These are phyloP conservation scores for Ceratonia siliqua DNA, from an alignment of 306 rosid species.

Conservation along the genomic window DNA sequence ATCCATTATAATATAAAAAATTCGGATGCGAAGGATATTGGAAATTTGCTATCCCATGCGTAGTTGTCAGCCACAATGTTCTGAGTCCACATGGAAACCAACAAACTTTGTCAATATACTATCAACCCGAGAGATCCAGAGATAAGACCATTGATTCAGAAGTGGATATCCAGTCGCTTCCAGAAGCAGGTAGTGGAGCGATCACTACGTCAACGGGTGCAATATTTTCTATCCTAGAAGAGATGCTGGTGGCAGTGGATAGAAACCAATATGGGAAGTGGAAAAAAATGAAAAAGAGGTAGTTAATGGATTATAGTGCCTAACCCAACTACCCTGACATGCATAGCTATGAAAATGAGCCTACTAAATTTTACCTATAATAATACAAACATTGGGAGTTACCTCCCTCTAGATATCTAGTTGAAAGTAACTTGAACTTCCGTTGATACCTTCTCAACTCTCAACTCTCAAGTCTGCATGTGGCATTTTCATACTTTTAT, in stretches of 20 bases:
- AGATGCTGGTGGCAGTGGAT: background rate
- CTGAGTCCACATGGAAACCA: conserved; percentile 27
- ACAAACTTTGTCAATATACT: conserved; percentile 21
- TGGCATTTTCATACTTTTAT: too few relatives aligned
- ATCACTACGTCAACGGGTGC: conserved; percentile 9
- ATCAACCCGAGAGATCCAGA: background rate
- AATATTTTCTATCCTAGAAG: background rate
- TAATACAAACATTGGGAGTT: too few relatives aligned
- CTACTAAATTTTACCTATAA: background rate
- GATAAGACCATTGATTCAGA: background rate
- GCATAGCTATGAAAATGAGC: background rate
- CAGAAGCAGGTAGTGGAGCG: conserved; percentile 30
- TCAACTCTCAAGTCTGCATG: too few relatives aligned
- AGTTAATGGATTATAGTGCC: background rate
- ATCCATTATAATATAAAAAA: background rate
- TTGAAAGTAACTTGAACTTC: background rate
- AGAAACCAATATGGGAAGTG: background rate
- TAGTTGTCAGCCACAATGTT: conserved; percentile 28
- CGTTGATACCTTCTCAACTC: too few relatives aligned
- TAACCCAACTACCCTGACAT: background rate
- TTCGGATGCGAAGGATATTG: background rate
- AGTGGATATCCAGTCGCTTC: conserved; percentile 2
- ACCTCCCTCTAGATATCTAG: background rate
- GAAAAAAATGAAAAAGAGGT: background rate
- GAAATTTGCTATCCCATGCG: background rate